A percentile compares a stretch with the other conserved stretches of the same genome.
Evolutionary conservation across 2,329 filamentous ascomycete species (phyloP).

Genomic region (Tothia fuscella): DNA sequence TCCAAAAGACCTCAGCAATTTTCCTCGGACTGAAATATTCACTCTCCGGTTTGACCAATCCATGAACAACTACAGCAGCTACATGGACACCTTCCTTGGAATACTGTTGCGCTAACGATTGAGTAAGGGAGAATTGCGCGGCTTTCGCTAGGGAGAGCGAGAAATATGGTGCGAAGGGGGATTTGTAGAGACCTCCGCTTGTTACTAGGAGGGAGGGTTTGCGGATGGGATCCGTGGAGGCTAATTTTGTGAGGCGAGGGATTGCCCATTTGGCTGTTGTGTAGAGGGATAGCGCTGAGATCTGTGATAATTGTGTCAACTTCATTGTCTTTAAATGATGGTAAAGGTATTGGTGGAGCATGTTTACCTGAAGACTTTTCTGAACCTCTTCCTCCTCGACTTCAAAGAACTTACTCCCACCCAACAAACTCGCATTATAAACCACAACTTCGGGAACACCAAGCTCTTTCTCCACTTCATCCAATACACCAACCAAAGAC

Average conservation of each 20-base stretch:
- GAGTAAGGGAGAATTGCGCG: constrained; percentile 10
- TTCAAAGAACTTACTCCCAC: constrained; percentile 4
- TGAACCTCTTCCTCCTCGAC: constrained; percentile 28
- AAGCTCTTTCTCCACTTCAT: constrained; percentile 11
- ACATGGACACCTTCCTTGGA: constrained; percentile 16
- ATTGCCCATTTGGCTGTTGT: constrained; percentile 35
- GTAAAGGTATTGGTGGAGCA: not conserved
- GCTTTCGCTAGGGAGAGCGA: constrained; percentile 17
- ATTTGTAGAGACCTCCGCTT: constrained; percentile 34
- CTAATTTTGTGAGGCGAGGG: constrained; percentile 18
- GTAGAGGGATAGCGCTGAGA: constrained; percentile 38
- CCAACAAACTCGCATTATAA: constrained; percentile 10
- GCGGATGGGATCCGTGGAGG: constrained; percentile 21
- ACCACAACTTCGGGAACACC: constrained; percentile 11
- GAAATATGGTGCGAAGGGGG: constrained; percentile 36
- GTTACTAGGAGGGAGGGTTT: constrained; percentile 39
- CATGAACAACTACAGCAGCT: constrained; percentile 14
- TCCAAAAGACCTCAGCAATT: constrained; percentile 15
- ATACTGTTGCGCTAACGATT: constrained; percentile 3
- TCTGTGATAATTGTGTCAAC: constrained; percentile 18
- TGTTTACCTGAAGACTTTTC: constrained; percentile 36
- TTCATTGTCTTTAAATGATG: too few species aligned
- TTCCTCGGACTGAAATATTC: constrained; percentile 12
- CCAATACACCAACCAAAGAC: constrained; percentile 1
- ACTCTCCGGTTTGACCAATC: constrained; percentile 14